A percentile compares a stretch with the other conserved stretches of the same genome.
Conservation (phyloP, 116 monocot genomes). For the Iris pallida region DNA sequence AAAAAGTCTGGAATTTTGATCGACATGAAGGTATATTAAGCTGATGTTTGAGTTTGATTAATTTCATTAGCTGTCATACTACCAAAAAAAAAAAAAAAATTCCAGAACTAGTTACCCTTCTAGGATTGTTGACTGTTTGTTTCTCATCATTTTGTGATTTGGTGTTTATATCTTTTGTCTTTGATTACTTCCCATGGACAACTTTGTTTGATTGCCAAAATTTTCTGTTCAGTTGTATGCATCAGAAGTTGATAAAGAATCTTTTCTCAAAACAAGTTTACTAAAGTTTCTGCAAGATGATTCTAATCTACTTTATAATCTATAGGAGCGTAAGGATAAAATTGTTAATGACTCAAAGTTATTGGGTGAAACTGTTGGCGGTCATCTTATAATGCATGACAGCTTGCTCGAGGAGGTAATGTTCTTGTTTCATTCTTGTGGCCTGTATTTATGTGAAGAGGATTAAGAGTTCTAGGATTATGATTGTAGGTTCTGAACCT, state of each 20-base stretch:
- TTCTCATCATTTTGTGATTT: neutral
- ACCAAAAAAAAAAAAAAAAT: no score
- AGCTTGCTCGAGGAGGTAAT: slow-evolving; percentile 70
- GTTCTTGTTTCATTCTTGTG: slow-evolving; percentile 4
- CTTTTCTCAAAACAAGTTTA: no score
- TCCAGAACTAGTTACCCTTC: neutral
- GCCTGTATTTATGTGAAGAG: no score
- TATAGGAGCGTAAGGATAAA: slow-evolving; percentile 49
- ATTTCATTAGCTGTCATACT: neutral
- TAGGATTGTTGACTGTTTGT: neutral
- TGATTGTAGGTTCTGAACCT: slow-evolving; percentile 89
- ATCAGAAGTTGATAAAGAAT: no score
- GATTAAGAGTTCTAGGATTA: no score
- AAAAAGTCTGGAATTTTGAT: slow-evolving; percentile 64
- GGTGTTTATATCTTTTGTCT: neutral
- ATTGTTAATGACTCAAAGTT: slow-evolving; percentile 38
- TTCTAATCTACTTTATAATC: slow-evolving; percentile 2
- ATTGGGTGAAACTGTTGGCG: slow-evolving; percentile 66
- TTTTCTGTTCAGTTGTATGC: no score
- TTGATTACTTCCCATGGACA: neutral
- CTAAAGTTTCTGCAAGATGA: neutral
- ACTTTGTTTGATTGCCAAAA: no score
- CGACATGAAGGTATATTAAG: slow-evolving; percentile 49
- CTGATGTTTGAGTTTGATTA: neutral
- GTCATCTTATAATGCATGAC: slow-evolving; percentile 39